phyloP scores from a whole-genome alignment of 2,329 filamentous ascomycete species.

The Raffaelea ambrosiae region DNA sequence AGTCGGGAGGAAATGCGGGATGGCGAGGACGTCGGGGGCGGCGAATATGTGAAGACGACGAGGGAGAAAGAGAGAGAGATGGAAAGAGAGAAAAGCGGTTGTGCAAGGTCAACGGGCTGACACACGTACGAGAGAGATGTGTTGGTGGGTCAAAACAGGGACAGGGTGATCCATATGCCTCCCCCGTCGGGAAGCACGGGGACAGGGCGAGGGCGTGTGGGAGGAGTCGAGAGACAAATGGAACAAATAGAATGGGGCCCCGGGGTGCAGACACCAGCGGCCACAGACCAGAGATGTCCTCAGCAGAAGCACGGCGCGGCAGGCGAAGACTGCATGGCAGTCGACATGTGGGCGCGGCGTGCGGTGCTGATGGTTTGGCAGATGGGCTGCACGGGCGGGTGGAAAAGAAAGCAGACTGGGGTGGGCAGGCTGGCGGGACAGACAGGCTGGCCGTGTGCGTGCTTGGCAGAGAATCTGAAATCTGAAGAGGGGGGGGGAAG shows the following conservation, averaged over 20 bases:
- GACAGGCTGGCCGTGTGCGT: too few species aligned
- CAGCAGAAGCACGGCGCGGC: not conserved
- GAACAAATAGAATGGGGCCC: too few species aligned
- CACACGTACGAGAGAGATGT: slow-evolving; percentile 3
- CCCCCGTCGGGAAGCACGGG: not conserved
- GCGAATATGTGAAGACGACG: not conserved
- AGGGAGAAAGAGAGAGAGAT: not conserved
- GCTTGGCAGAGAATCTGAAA: too few species aligned
- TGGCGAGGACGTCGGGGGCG: too few species aligned
- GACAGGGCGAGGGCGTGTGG: not conserved
- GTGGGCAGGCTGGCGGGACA: too few species aligned
- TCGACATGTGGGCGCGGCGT: not conserved
- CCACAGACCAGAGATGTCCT: not conserved
- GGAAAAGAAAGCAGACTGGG: not conserved
- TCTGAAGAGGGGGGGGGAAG: too few species aligned
- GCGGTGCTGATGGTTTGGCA: not conserved
- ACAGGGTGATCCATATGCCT: slow-evolving; percentile 1
- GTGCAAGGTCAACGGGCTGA: slow-evolving; percentile 2
- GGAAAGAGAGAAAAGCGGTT: not conserved
- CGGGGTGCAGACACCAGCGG: too few species aligned
- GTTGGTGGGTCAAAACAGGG: not conserved
- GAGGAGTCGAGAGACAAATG: not conserved
- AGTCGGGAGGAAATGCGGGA: too few species aligned
- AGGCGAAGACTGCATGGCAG: not conserved
- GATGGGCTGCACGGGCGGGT: not conserved